Evolutionary conservation across 1,139 yeast species (phyloP).

Genomic region (Saccharomyces hybrid): DNA sequence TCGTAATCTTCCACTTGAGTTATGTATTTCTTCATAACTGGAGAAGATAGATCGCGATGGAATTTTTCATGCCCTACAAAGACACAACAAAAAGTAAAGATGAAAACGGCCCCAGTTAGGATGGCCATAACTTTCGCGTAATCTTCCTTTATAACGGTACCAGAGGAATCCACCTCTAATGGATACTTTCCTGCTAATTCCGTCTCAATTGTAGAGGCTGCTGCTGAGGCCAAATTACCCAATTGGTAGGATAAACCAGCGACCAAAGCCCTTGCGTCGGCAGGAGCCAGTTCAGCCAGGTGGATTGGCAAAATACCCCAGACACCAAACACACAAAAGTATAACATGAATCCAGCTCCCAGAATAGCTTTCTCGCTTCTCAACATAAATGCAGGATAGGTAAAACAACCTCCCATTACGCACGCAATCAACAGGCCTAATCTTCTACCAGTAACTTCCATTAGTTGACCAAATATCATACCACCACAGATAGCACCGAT

Average conservation of each 20-base stretch:
- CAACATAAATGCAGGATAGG: conserved; percentile 64
- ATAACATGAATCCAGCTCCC: conserved; percentile 72
- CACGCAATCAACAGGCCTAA: conserved; percentile 49
- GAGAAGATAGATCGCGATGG: conserved; percentile 31
- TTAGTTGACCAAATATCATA: conserved; percentile 50
- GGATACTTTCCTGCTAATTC: conserved; percentile 59
- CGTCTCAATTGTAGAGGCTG: conserved; percentile 74
- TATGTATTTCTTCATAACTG: conserved; percentile 24
- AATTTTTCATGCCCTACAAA: conserved; percentile 48
- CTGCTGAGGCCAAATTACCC: conserved; percentile 77
- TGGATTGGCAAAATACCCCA: conserved; percentile 83
- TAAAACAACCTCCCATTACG: conserved; percentile 60
- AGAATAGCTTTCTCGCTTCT: conserved; percentile 44
- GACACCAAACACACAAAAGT: conserved; percentile 76
- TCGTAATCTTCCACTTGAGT: conserved; percentile 18
- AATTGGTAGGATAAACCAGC: conserved; percentile 68
- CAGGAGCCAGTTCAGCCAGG: conserved; percentile 69
- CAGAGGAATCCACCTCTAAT: conserved; percentile 18
- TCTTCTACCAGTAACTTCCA: conserved; percentile 56
- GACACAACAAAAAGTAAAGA: conserved; percentile 39
- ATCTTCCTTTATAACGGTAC: conserved; percentile 27
- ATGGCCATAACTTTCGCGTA: conserved; percentile 51
- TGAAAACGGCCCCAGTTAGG: conserved; percentile 51
- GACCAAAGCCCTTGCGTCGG: conserved; percentile 51
- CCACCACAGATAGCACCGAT: conserved; percentile 66